Evolutionary conservation across 1,284 basidiomycete species (phyloP), one percentile per base, ranked within the genome.

Genomic region (Papiliotrema laurentii): DNA sequence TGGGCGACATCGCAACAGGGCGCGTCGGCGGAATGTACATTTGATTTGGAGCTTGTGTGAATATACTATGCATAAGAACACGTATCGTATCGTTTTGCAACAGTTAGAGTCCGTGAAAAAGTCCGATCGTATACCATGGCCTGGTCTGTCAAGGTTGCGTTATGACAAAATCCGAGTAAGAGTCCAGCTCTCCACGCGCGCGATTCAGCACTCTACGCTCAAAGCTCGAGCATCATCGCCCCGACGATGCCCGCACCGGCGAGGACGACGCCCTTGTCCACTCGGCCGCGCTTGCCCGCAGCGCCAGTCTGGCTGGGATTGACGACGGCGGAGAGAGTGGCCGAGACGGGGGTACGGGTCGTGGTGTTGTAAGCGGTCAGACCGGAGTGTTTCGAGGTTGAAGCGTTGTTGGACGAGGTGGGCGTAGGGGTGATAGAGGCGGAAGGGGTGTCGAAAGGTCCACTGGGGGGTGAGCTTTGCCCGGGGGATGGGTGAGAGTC

Each of bases 331-430:
- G 41, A 43, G 9, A 31, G 13, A 6, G 27, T 6, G 3, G 19
- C 41, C 6, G 30, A 9, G 11, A 43, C n/a, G n/a, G 46, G 35
- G 18, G 22, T n/a, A 6, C 38, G 26, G 18, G 38, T 40, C 13
- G 26, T 47, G 27, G 13, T 27, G 40, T 49, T 36, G 41, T 49
- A 43, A 3, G 28, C n/a, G 18, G 47, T 49, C 31, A 49, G 22
- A 19, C 47, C 47, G 18, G 47, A 42, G 33, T 49, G 40, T 5
- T 18, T 27, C 31, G 24, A 26, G 4, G n/a, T 41, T 4, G 16
- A 18, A 10, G 38, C 24, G 4, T 25, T 22, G 16, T n/a, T n/a
- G n/a, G n/a, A n/a, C n/a, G n/a, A 27, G n/a, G 30, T 22, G 19
- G 30, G 3, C 11, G 41, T 16, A 11, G 41, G 3, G 5, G 47